Base-by-base conservation (phyloP, 352 stramenopile genomes). In the Phytophthora pseudosyringae region DNA sequence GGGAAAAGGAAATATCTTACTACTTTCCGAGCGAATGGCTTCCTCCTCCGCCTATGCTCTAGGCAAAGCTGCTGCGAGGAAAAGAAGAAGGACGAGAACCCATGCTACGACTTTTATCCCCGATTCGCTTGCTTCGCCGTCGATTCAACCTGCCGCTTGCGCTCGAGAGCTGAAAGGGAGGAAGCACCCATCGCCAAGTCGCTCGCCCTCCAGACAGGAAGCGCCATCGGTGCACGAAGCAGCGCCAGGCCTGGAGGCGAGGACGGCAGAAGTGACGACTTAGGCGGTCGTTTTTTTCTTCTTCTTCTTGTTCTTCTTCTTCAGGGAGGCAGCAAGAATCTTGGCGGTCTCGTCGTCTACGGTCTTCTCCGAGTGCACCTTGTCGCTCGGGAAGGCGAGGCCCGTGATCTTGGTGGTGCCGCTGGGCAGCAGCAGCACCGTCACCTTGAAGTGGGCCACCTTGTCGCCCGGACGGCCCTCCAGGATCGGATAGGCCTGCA, bases 401-500 rank as follows among this genome's bases (percentile, higher is more conserved):
- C 97, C 97, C 43, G 97, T 99, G 52, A 99, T 98, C 81, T 98
- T 96, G 31, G 85, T 89, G 4, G 97, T 98, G 67, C 98, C 98
- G 36, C 86, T 97, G 29, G 96, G 93, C 59, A 99, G 72, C 45
- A 99, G 84, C 52, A 99, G 82, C 44, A 99, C 94, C 11, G 98
- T 99, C 54, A 93, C 97, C 89, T 99, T 99, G 82, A 99, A 99
- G 81, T 99, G 98, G 5, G 96, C 97, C 31, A 99, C 93, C 71
- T 98, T 96, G 51, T 98, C 97, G 45, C 95, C 97, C 10, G 81
- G 76, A 50, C 93, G 89, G 59, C 98, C 98, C 74, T 98, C 90
- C 58, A 99, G 81, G 62, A 99, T 97, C 29, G 98, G 98, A 79
- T 99, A 99, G 4, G 96, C 89, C 67, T 97, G 90, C 59, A 99